phyloP scores from a whole-genome alignment of 225 moss, liverwort and hornwort species.

The Straminergon stramineum region DNA sequence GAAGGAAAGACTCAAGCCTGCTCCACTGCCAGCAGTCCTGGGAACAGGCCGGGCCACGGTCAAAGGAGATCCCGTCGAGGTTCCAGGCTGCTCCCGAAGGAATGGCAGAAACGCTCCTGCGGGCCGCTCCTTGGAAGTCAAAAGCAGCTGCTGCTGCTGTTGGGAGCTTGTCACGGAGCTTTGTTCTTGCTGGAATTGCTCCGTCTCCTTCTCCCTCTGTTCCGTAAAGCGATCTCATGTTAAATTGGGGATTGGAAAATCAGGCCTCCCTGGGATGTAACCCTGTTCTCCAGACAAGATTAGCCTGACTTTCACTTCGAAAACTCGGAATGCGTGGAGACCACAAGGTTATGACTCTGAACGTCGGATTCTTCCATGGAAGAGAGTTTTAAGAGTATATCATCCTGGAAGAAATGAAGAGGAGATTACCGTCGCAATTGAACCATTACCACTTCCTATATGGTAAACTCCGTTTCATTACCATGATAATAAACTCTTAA shows the following conservation, averaged over 20 bases:
- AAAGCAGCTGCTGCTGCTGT: neutral
- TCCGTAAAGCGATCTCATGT: neutral
- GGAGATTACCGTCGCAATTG: neutral
- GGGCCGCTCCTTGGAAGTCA: slow-evolving; percentile 45
- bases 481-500: neutral
- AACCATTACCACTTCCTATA: too few species aligned
- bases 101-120: slow-evolving; percentile 70
- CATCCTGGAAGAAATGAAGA: neutral
- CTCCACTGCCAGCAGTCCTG: slow-evolving; percentile 2
- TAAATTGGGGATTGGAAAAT: neutral
- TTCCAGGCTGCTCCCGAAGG: slow-evolving; percentile 39
- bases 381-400: too few species aligned
- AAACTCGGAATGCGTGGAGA: neutral
- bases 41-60: slow-evolving; percentile 25
- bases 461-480: too few species aligned
- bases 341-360: neutral
- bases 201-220: slow-evolving; percentile 7
- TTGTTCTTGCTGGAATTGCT: slow-evolving; percentile 30
- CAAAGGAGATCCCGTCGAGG: slow-evolving; percentile 2
- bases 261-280: neutral
- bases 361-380: too few species aligned
- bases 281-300: neutral
- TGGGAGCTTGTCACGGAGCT: slow-evolving; percentile 49
- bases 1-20: slow-evolving; percentile 21
- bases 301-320: neutral